phyloP scores from a whole-genome alignment of 1,139 yeast species.

The Yamadazyma conglobata region DNA sequence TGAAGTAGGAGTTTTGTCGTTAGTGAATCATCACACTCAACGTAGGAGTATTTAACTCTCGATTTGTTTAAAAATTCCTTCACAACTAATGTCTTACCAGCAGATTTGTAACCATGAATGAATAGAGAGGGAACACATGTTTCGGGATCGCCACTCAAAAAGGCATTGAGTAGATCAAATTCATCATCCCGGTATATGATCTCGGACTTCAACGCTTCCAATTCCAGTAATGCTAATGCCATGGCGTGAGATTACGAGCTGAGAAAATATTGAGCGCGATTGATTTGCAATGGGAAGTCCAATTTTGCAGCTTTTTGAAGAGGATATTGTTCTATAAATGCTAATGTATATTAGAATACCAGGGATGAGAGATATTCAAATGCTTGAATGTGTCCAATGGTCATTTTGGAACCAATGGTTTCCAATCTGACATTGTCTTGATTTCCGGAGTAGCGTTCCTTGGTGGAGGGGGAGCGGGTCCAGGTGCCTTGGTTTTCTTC shows the following conservation, averaged over 20 bases:
- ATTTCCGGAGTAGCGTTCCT: conserved; percentile 12
- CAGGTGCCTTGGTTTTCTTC: conserved; percentile 6
- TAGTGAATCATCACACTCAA: conserved; percentile 40
- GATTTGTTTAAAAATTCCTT: conserved; percentile 22
- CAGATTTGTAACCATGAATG: conserved; percentile 41
- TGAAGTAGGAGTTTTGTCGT: conserved; percentile 39
- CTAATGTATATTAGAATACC: background rate
- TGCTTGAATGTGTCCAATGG: too few relatives aligned
- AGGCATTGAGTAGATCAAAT: conserved; percentile 26
- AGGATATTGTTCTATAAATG: too few relatives aligned
- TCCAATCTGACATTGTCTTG: conserved; percentile 51
- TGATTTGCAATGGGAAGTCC: too few relatives aligned
- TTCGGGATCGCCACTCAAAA: conserved; percentile 20
- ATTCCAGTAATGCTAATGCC: background rate
- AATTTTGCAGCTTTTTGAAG: conserved; percentile 2
- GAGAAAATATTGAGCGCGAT: conserved; percentile 1
- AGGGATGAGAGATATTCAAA: too few relatives aligned
- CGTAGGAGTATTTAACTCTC: conserved; percentile 22
- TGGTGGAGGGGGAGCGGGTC: conserved; percentile 30
- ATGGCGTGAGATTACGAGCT: background rate
- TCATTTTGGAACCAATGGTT: conserved; percentile 52
- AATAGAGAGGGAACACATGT: conserved; percentile 28
- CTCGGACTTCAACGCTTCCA: conserved; percentile 1
- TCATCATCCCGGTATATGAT: conserved; percentile 14
- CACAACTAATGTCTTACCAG: conserved; percentile 38